A percentile compares a stretch with the other conserved stretches of the same genome.
These are phyloP conservation scores for Astrothelium macrocarpum DNA, from an alignment of 495 filamentous ascomycete species.

Conservation along the genomic window DNA sequence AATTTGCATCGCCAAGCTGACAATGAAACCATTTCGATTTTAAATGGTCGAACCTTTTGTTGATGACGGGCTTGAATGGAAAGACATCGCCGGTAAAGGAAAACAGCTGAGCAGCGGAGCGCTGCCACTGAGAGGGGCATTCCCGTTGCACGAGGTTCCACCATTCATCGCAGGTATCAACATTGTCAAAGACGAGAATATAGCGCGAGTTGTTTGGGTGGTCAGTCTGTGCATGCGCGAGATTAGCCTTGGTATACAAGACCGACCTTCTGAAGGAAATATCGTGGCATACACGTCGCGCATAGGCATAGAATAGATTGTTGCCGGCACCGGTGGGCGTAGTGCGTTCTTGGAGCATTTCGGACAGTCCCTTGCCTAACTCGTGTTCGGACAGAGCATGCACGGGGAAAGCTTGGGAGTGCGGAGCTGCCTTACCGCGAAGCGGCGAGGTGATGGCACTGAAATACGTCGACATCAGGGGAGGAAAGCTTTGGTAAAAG, in stretches of 20 bases:
- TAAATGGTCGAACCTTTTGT: neutral
- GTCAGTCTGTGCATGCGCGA: constrained; percentile 8
- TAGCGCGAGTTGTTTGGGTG: constrained; percentile 14
- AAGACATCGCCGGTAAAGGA: constrained; percentile 18
- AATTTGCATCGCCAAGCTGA: neutral
- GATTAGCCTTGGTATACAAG: neutral
- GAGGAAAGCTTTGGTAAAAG: too few species aligned
- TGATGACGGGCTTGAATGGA: neutral
- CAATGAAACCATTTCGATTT: neutral
- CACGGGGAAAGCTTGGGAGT: neutral
- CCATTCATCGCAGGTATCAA: constrained; percentile 14
- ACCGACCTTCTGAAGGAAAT: neutral
- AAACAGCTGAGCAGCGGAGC: constrained; percentile 18
- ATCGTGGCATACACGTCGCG: constrained; percentile 13
- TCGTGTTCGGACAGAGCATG: neutral
- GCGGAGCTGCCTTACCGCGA: neutral
- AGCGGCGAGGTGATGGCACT: neutral
- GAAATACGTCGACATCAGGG: neutral
- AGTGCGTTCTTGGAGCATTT: constrained; percentile 1
- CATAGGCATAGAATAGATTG: constrained; percentile 22
- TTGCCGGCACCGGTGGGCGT: constrained; percentile 6
- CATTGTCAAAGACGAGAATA: constrained; percentile 12
- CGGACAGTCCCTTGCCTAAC: neutral
- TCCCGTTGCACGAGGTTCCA: constrained; percentile 19
- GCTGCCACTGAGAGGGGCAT: constrained; percentile 15